A percentile compares a stretch with the other conserved stretches of the same genome.
Evolutionary conservation across 192 early-diverging fungal genomes (phyloP).

Genomic region (Umbelopsis sp.): DNA sequence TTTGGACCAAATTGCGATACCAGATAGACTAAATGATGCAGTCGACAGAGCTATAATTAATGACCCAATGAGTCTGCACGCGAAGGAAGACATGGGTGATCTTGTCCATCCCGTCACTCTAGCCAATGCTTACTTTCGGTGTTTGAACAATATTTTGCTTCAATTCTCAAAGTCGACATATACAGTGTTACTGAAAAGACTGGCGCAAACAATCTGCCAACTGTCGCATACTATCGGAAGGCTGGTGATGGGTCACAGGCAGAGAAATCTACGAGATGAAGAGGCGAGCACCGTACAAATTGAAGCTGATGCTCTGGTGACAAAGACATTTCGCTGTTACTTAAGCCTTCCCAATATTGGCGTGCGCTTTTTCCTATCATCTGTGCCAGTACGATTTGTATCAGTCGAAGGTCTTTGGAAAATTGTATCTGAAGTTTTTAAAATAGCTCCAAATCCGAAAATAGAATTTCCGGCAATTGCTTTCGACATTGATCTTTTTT

Average conservation of each 20-base stretch:
- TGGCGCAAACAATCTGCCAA: slow-evolving; percentile 45
- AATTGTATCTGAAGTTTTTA: slow-evolving; percentile 18
- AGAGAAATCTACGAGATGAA: background rate
- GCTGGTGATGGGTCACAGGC: background rate
- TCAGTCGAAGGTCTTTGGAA: slow-evolving; percentile 30
- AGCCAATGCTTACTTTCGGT: slow-evolving; percentile 22
- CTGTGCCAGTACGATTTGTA: slow-evolving; percentile 29
- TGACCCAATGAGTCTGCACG: background rate
- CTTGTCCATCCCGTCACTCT: slow-evolving; percentile 23
- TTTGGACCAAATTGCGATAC: slow-evolving; percentile 47
- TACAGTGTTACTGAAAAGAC: slow-evolving; percentile 26
- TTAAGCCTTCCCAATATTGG: slow-evolving; percentile 2
- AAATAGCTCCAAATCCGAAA: slow-evolving; percentile 2
- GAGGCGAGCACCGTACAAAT: slow-evolving; percentile 8
- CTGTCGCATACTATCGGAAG: slow-evolving; percentile 42
- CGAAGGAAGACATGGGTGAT: background rate
- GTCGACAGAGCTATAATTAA: slow-evolving; percentile 34
- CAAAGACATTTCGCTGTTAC: slow-evolving; percentile 14
- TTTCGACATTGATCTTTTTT: background rate
- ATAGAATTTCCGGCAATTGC: background rate
- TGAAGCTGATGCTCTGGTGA: slow-evolving; percentile 14
- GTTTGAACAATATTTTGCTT: slow-evolving; percentile 25
- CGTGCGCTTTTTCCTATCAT: slow-evolving; percentile 26
- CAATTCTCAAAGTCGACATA: slow-evolving; percentile 21
- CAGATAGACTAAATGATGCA: slow-evolving; percentile 35